These are phyloP conservation scores for Amniculicola lignicola DNA, from an alignment of 495 filamentous ascomycete species.

Conservation along the genomic window DNA sequence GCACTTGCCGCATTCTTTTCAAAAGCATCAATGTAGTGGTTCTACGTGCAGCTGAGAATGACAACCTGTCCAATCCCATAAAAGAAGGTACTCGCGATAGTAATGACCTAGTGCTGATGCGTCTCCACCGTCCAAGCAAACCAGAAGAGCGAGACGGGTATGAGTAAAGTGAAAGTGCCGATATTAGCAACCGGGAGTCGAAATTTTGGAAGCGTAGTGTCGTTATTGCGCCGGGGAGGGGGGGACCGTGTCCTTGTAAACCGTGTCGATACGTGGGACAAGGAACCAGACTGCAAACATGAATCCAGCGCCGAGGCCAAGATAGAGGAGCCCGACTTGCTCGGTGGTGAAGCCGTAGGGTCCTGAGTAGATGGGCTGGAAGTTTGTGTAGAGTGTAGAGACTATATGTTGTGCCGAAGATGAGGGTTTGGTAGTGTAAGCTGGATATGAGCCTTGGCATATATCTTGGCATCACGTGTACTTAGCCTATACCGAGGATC, in stretches of 20 bases:
- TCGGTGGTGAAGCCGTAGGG: slow-evolving; percentile 41
- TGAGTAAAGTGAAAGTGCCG: slow-evolving; percentile 32
- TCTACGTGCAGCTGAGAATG: slow-evolving; percentile 35
- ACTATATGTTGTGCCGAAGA: slow-evolving; percentile 45
- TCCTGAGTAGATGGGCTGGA: slow-evolving; percentile 41
- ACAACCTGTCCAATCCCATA: slow-evolving; percentile 34
- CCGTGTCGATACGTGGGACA: slow-evolving; percentile 34
- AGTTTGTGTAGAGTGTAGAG: slow-evolving; percentile 48
- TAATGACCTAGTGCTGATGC: slow-evolving; percentile 41
- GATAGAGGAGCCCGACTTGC: slow-evolving; percentile 41
- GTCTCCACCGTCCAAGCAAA: slow-evolving; percentile 45
- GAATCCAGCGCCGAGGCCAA: slow-evolving; percentile 42
- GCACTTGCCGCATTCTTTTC: slow-evolving; percentile 40
- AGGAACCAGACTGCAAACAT: slow-evolving; percentile 36
- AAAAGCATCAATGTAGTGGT: slow-evolving; percentile 44
- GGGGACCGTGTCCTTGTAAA: slow-evolving; percentile 30
- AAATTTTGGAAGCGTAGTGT: slow-evolving; percentile 35
- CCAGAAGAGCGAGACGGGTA: slow-evolving; percentile 40
- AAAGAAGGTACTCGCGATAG: slow-evolving; percentile 40
- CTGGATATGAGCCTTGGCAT: too few relatives aligned
- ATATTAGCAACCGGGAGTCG: slow-evolving; percentile 40
- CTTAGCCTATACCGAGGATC: too few relatives aligned
- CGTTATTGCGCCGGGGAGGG: slow-evolving; percentile 11
- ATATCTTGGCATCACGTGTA: too few relatives aligned
- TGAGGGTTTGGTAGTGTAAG: too few relatives aligned